A percentile compares a stretch with the other conserved stretches of the same genome.
Evolutionary conservation across 1,284 basidiomycete species (phyloP).

Genomic region (Ustilago loliicola): DNA sequence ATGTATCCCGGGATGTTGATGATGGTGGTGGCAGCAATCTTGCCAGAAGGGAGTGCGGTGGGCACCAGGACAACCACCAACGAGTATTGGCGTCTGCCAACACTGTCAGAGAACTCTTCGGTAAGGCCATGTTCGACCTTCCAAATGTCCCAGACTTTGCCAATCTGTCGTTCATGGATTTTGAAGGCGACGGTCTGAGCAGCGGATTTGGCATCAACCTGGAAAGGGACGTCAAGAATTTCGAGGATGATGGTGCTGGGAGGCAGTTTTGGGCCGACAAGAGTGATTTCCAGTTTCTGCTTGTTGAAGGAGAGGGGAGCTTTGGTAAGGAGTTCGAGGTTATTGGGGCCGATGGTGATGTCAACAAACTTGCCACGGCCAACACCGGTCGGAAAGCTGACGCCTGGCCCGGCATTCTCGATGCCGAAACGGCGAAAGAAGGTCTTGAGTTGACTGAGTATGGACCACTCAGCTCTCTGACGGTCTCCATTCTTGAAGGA

Average conservation of each 20-base stretch:
- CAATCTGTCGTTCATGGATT: not conserved
- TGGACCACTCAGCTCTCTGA: constrained; percentile 3
- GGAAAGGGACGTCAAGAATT: not conserved
- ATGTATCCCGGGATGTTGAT: constrained; percentile 6
- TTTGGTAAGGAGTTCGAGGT: not conserved
- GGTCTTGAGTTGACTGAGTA: constrained; percentile 5
- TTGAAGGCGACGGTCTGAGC: constrained; percentile 9
- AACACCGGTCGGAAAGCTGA: constrained; percentile 10
- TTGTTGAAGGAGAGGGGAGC: not conserved
- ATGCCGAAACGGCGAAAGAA: not conserved
- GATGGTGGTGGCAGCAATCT: constrained; percentile 5
- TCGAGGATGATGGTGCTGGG: constrained; percentile 2
- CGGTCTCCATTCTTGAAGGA: not conserved
- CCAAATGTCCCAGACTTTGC: constrained; percentile 7
- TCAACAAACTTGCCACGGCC: constrained; percentile 17
- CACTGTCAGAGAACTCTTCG: not conserved
- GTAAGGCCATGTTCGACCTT: constrained; percentile 1
- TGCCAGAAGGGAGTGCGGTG: not conserved
- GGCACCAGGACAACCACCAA: not conserved
- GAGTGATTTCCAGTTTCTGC: not conserved
- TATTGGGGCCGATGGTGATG: not conserved
- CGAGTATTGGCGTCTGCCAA: not conserved
- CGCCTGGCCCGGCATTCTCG: not conserved
- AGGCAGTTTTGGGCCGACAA: constrained; percentile 8
- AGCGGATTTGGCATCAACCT: constrained; percentile 1